Evolutionary conservation across 352 stramenopile species (phyloP).

Genomic region (Peronospora belbahrii): DNA sequence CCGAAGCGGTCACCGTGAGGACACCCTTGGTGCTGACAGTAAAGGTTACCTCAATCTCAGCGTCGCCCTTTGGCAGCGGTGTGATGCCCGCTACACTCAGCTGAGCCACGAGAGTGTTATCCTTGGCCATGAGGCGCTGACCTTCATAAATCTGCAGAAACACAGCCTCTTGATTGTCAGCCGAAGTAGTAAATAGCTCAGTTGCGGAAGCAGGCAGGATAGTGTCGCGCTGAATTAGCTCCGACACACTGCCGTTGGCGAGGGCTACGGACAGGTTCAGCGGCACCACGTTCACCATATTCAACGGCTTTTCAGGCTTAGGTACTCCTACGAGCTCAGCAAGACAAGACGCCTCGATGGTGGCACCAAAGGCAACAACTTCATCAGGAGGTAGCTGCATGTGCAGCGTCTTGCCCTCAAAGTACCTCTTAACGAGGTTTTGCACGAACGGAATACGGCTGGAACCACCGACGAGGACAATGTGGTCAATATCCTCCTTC

Average conservation of each 20-base stretch:
- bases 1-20: slow-evolving; percentile 90
- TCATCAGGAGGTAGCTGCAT: slow-evolving; percentile 87
- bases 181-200: slow-evolving; percentile 86
- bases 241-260: slow-evolving; percentile 87
- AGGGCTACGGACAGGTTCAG: slow-evolving; percentile 89
- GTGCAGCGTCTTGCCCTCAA: slow-evolving; percentile 76
- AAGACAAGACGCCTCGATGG: slow-evolving; percentile 68
- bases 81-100: slow-evolving; percentile 88
- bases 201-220: slow-evolving; percentile 78
- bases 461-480: slow-evolving; percentile 95
- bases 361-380: slow-evolving; percentile 87
- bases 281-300: slow-evolving; percentile 89
- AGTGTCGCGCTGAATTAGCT: slow-evolving; percentile 88
- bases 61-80: slow-evolving; percentile 82
- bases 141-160: slow-evolving; percentile 93
- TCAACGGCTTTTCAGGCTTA: slow-evolving; percentile 51
- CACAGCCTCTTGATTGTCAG: slow-evolving; percentile 87
- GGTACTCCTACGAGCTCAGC: slow-evolving; percentile 59
- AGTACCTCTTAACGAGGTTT: slow-evolving; percentile 73
- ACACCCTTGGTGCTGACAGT: slow-evolving; percentile 90
- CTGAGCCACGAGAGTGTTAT: slow-evolving; percentile 91
- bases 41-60: slow-evolving; percentile 91
- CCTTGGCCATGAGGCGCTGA: slow-evolving; percentile 94
- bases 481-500: slow-evolving; percentile 89
- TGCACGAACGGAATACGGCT: slow-evolving; percentile 96